Evolutionary conservation across 2,329 filamentous ascomycete species (phyloP).

Genomic region (Cercospora sojina): DNA sequence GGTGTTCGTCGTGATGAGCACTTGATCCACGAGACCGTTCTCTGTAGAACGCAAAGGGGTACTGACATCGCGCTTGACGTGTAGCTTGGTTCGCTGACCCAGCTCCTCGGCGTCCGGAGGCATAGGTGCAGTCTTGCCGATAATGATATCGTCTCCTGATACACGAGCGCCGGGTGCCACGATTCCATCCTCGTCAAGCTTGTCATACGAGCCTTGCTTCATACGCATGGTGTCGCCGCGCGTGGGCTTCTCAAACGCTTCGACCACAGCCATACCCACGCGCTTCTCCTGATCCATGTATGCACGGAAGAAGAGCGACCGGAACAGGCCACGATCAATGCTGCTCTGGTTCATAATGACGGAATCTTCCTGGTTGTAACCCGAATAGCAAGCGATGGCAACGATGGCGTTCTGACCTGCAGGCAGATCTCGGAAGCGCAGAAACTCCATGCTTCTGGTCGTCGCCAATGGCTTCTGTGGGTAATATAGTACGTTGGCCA

Average conservation of each 20-base stretch:
- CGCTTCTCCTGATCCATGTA: conserved; percentile 98
- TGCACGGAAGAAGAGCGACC: conserved; percentile 95
- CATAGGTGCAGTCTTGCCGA: conserved; percentile 96
- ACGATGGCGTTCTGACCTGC: conserved; percentile 98
- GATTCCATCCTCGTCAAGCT: conserved; percentile 94
- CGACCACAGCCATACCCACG: conserved; percentile 87
- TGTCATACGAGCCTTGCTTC: conserved; percentile 71
- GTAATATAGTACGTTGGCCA: conserved; percentile 99
- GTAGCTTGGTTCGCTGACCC: conserved; percentile 83
- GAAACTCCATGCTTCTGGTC: conserved; percentile 95
- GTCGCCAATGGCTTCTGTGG: conserved; percentile 96
- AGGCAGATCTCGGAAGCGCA: conserved; percentile 95
- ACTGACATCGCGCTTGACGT: conserved; percentile 92
- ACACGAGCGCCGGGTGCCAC: conserved; percentile 92
- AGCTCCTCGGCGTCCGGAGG: conserved; percentile 90
- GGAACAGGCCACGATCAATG: conserved; percentile 95
- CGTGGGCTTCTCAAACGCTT: conserved; percentile 93
- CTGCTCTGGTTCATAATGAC: conserved; percentile 99
- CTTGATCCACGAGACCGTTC: conserved; percentile 92
- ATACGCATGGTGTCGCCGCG: conserved; percentile 83
- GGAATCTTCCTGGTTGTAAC: conserved; percentile 99
- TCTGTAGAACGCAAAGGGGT: conserved; percentile 93
- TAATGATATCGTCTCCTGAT: conserved; percentile 97
- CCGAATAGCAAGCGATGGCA: conserved; percentile 94
- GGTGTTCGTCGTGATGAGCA: conserved; percentile 89